phyloP scores from a whole-genome alignment of 2,329 filamentous ascomycete species.

The Dactylellina sp. region DNA sequence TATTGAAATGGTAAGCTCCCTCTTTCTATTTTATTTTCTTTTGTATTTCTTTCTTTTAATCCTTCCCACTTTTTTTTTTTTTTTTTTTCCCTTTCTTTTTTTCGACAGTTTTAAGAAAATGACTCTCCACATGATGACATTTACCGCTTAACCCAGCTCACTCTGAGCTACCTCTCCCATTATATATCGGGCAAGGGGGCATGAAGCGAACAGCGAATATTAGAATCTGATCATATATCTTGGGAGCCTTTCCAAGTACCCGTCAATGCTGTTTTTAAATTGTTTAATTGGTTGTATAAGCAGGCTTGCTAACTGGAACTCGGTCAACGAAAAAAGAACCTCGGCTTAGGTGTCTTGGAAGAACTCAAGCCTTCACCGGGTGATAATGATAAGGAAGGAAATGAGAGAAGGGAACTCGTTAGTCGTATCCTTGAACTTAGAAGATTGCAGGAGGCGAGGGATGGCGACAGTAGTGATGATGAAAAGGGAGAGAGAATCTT shows the following conservation, averaged over 20 bases:
- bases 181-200: conserved; percentile 23
- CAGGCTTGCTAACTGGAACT: conserved; percentile 15
- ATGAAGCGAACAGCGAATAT: conserved; percentile 57
- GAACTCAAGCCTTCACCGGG: conserved; percentile 61
- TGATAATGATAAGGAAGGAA: conserved; percentile 22
- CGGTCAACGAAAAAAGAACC: conserved; percentile 60
- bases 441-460: conserved; percentile 22
- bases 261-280: not conserved
- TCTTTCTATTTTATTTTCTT: not conserved
- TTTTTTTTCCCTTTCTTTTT: not conserved
- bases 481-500: conserved; percentile 5
- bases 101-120: not conserved
- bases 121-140: conserved; percentile 45
- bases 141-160: conserved; percentile 58
- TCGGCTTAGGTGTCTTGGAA: conserved; percentile 67
- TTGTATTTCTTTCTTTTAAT: not conserved
- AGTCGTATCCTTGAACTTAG: conserved; percentile 38
- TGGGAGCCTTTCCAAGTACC: not conserved
- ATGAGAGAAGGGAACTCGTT: conserved; percentile 36
- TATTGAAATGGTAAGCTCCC: conserved; percentile 56
- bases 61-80: not conserved
- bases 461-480: conserved; percentile 10
- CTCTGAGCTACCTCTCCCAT: conserved; percentile 50
- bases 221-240: conserved; percentile 45
- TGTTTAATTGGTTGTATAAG: not conserved